Conservation (phyloP, 139 green algal species). For the Tetradesmus lagerheimii region DNA sequence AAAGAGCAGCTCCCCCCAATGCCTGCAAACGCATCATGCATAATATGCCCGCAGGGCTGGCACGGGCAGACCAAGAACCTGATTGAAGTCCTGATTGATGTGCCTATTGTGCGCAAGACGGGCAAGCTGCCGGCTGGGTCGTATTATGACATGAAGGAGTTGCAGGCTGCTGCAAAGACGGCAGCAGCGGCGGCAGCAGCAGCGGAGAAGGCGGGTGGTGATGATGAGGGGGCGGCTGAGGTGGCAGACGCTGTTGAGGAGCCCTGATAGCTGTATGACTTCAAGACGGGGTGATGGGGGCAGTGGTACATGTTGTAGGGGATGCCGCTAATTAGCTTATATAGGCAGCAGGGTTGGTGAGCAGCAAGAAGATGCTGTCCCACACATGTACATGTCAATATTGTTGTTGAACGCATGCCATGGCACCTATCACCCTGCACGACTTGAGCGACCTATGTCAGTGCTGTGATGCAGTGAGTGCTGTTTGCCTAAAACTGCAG, state of each 20-base stretch:
- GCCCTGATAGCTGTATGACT: not conserved
- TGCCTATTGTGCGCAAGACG: constrained; percentile 24
- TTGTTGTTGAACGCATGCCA: no score
- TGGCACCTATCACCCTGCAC: no score
- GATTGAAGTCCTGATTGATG: constrained; percentile 36
- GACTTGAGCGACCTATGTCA: no score
- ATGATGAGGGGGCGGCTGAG: not conserved
- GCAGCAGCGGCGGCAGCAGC: constrained; percentile 3
- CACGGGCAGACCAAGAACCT: not conserved
- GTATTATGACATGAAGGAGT: constrained; percentile 17
- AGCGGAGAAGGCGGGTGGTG: not conserved
- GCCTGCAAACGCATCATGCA: constrained; percentile 38
- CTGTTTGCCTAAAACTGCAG: no score
- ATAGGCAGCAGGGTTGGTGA: no score
- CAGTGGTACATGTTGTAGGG: no score
- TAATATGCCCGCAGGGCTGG: constrained; percentile 42
- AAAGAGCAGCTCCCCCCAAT: constrained; percentile 38
- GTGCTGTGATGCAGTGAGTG: no score
- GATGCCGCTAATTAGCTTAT: no score
- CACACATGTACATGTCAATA: no score
- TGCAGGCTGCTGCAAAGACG: constrained; percentile 28
- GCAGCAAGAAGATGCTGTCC: no score
- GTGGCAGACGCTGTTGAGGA: not conserved
- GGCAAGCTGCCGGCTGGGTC: constrained; percentile 7
- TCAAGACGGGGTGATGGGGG: no score